phyloP scores from a whole-genome alignment of 352 stramenopile species.

The Globisporangium apiculatum region DNA sequence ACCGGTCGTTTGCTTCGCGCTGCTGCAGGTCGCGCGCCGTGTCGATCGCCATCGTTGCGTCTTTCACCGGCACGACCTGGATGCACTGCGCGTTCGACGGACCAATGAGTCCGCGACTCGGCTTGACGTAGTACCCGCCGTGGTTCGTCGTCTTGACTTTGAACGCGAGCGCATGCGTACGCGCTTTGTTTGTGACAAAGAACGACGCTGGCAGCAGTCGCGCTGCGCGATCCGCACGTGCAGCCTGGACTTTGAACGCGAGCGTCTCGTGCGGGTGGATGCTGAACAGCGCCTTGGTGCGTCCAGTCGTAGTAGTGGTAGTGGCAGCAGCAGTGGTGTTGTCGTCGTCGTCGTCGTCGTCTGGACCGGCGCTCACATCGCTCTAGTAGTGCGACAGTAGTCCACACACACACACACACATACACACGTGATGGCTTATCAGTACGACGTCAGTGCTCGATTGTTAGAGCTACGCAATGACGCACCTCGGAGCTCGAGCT shows the following conservation, averaged over 20 bases:
- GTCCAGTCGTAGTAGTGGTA: neutral
- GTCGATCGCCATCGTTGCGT: neutral
- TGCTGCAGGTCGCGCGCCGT: conserved; percentile 18
- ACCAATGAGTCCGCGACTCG: conserved; percentile 51
- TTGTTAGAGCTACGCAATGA: too few relatives aligned
- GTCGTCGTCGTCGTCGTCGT: conserved; percentile 3
- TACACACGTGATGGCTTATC: too few relatives aligned
- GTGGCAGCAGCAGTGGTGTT: neutral
- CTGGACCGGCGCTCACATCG: neutral
- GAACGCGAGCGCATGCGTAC: conserved; percentile 45
- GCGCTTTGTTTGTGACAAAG: conserved; percentile 56
- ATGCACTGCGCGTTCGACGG: conserved; percentile 53
- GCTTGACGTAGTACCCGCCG: conserved; percentile 66
- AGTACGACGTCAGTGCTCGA: too few relatives aligned
- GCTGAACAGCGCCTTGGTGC: conserved; percentile 25
- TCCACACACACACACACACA: neutral
- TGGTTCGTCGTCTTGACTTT: conserved; percentile 82
- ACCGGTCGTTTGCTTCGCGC: conserved; percentile 57
- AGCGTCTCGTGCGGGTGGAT: conserved; percentile 39
- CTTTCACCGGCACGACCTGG: conserved; percentile 41
- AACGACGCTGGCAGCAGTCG: conserved; percentile 22
- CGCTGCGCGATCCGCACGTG: conserved; percentile 11
- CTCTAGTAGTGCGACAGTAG: conserved; percentile 1
- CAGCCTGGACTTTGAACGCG: conserved; percentile 38
- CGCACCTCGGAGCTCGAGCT: conserved; percentile 5